Percentiles rank a stretch among this genome's conserved stretches.
phyloP scores from a whole-genome alignment of 83 land plant species.

The Diphasiastrum complanatum region DNA sequence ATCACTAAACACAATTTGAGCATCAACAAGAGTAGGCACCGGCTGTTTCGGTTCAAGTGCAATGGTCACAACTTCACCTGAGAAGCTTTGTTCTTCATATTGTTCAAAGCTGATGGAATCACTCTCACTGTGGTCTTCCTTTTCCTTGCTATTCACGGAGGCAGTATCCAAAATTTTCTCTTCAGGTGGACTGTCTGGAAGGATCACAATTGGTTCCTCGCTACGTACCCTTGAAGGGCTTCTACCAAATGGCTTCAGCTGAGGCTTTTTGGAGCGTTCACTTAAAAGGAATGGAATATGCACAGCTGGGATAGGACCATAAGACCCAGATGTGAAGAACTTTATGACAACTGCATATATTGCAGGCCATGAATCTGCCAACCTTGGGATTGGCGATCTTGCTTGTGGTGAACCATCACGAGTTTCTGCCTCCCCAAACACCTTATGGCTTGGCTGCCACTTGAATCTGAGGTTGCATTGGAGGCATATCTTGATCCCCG shows the following conservation, averaged over 20 bases:
- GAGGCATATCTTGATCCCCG: slow-evolving; percentile 62
- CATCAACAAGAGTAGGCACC: slow-evolving; percentile 74
- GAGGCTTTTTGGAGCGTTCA: slow-evolving; percentile 32
- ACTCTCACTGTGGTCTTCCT: no score
- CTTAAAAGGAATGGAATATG: slow-evolving; percentile 79
- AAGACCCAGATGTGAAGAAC: slow-evolving; percentile 68
- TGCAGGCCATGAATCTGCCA: slow-evolving; percentile 52
- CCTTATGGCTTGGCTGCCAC: slow-evolving; percentile 44
- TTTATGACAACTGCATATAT: slow-evolving; percentile 73
- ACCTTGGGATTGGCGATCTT: slow-evolving; percentile 7
- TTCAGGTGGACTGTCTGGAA: no score
- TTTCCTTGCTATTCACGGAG: no score
- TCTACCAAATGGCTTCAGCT: no score
- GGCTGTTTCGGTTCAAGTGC: slow-evolving; percentile 86
- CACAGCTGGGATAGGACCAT: slow-evolving; percentile 69
- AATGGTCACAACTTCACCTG: slow-evolving; percentile 42
- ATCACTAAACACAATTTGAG: slow-evolving; percentile 50
- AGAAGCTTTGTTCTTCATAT: slow-evolving; percentile 27
- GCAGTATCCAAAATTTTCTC: no score
- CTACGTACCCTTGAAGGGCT: no score
- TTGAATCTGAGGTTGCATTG: slow-evolving; percentile 57
- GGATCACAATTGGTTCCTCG: no score
- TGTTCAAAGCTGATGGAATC: neutral
- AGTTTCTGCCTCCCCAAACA: slow-evolving; percentile 29
- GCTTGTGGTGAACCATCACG: slow-evolving; percentile 17